These are phyloP conservation scores for Cladosporium sp. DNA, from an alignment of 2,329 filamentous ascomycete species.

Conservation along the genomic window DNA sequence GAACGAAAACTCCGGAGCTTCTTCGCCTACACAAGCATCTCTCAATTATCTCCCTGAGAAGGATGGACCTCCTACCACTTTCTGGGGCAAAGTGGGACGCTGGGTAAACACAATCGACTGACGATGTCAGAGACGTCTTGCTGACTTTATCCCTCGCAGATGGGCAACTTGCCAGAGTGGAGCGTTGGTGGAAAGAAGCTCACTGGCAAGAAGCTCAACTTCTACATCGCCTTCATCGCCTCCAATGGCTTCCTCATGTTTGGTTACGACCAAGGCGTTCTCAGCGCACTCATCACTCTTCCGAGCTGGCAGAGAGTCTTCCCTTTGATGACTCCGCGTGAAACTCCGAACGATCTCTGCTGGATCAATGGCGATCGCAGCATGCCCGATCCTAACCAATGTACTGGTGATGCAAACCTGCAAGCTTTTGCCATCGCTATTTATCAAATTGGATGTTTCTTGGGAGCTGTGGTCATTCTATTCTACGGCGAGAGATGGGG, in stretches of 20 bases:
- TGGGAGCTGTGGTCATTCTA: constrained; percentile 10
- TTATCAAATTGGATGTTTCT: constrained; percentile 14
- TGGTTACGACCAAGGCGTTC: constrained; percentile 38
- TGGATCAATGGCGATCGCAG: constrained; percentile 5
- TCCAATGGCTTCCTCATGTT: constrained; percentile 14
- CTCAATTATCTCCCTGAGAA: constrained; percentile 5
- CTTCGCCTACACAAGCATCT: neutral
- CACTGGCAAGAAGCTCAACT: constrained; percentile 9
- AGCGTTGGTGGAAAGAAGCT: constrained; percentile 10
- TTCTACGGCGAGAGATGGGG: constrained; percentile 14
- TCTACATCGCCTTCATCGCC: constrained; percentile 11
- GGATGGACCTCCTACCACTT: constrained; percentile 1
- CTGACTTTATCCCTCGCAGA: neutral
- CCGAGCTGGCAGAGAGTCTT: constrained; percentile 17
- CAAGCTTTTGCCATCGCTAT: constrained; percentile 36
- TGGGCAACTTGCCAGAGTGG: constrained; percentile 13
- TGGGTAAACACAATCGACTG: neutral
- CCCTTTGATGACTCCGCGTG: constrained; percentile 12
- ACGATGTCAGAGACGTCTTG: too few species aligned
- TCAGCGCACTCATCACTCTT: constrained; percentile 50
- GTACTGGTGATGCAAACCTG: constrained; percentile 32
- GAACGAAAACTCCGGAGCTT: constrained; percentile 6
- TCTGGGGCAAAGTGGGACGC: constrained; percentile 6
- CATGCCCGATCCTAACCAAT: constrained; percentile 3
- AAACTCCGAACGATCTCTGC: constrained; percentile 11